These are phyloP conservation scores for Fusarium nodosum DNA, from an alignment of 2,329 filamentous ascomycete genomes.

Conservation along the genomic window DNA sequence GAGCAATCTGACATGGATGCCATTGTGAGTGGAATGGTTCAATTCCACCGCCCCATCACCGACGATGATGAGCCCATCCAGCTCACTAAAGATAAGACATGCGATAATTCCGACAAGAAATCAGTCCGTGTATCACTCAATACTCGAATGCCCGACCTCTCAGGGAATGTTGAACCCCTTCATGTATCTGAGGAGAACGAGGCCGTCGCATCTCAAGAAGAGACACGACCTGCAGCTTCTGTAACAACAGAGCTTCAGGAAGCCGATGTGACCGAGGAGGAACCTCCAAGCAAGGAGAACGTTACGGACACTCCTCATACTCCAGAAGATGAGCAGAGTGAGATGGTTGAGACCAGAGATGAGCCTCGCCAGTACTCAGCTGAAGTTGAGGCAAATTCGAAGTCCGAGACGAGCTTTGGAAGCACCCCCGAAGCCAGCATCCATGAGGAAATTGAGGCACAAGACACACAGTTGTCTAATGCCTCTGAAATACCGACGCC, in stretches of 20 bases:
- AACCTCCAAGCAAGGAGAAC: constrained; percentile 2
- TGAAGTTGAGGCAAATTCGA: constrained; percentile 36
- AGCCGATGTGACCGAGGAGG: background rate
- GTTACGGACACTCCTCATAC: background rate
- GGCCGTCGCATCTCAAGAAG: background rate
- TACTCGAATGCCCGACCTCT: constrained; percentile 43
- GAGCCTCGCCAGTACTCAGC: constrained; percentile 10
- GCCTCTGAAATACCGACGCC: constrained; percentile 31
- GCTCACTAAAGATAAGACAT: constrained; percentile 39
- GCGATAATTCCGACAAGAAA: constrained; percentile 24
- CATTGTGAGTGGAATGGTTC: constrained; percentile 42
- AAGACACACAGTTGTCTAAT: constrained; percentile 5
- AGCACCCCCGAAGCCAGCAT: constrained; percentile 33
- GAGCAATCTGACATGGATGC: constrained; percentile 47
- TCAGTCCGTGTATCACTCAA: constrained; percentile 32
- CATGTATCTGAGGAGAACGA: constrained; percentile 2
- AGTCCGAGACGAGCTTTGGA: constrained; percentile 40
- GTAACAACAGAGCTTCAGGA: constrained; percentile 12
- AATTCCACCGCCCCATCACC: constrained; percentile 44
- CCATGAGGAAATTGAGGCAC: constrained; percentile 20
- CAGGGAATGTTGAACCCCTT: constrained; percentile 16
- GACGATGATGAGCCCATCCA: constrained; percentile 46
- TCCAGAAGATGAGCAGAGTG: constrained; percentile 35
- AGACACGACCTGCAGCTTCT: constrained; percentile 11
- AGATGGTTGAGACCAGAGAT: constrained; percentile 30